A percentile compares a stretch with the other conserved stretches of the same genome.
Conservation (phyloP, 257 asterid species). For the Lantana camara region DNA sequence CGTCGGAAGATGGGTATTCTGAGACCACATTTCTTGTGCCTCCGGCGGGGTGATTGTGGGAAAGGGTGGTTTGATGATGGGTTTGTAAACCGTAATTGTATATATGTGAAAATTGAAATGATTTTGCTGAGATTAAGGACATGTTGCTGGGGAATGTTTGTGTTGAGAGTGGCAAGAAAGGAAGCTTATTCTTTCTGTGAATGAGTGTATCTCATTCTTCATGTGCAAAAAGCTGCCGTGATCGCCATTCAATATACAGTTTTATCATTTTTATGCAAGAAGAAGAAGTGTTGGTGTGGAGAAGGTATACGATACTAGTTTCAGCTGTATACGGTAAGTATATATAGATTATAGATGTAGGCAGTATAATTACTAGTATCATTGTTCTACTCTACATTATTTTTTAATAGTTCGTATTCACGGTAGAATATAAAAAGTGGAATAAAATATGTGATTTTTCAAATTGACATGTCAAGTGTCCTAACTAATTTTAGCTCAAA, state of each 20-base stretch:
- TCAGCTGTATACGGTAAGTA: slow-evolving; percentile 28
- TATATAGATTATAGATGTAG: too few relatives aligned
- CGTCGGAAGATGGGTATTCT: slow-evolving; percentile 32
- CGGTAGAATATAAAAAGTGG: too few relatives aligned
- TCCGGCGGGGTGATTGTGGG: background rate
- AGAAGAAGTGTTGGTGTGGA: background rate
- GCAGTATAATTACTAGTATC: too few relatives aligned
- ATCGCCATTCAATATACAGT: background rate
- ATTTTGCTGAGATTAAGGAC: slow-evolving; percentile 16
- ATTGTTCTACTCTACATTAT: too few relatives aligned
- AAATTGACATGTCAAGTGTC: too few relatives aligned
- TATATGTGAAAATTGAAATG: background rate
- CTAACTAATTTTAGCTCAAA: too few relatives aligned
- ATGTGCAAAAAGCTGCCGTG: slow-evolving; percentile 7
- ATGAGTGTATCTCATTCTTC: background rate
- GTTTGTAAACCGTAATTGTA: slow-evolving; percentile 2
- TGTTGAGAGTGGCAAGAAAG: slow-evolving; percentile 36
- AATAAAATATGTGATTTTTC: too few relatives aligned
- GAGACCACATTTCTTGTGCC: slow-evolving; percentile 27
- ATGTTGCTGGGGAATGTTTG: background rate
- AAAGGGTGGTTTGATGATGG: background rate
- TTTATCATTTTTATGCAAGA: background rate
- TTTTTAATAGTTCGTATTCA: too few relatives aligned
- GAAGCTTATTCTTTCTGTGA: slow-evolving; percentile 29
- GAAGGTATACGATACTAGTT: slow-evolving; percentile 30